phyloP scores from a whole-genome alignment of 805 yeast species.

The Ogataea pilisensis region DNA sequence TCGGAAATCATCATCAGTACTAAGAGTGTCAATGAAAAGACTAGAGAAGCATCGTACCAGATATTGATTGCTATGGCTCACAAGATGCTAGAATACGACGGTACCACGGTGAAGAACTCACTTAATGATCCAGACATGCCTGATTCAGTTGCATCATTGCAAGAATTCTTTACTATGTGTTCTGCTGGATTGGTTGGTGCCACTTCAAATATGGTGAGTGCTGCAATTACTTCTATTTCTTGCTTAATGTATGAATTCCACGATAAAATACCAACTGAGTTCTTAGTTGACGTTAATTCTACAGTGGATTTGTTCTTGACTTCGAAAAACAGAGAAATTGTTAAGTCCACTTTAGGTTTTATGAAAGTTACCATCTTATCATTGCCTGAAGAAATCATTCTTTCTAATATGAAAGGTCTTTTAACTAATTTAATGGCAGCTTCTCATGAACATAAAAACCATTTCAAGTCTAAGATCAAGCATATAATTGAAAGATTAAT shows the following conservation, averaged over 20 bases:
- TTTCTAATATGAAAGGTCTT: conserved; percentile 59
- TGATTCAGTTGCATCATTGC: conserved; percentile 62
- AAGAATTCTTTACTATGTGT: conserved; percentile 87
- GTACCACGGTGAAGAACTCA: conserved; percentile 63
- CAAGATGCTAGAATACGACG: conserved; percentile 53
- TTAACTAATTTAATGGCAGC: conserved; percentile 76
- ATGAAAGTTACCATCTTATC: conserved; percentile 84
- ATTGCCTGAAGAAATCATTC: conserved; percentile 73
- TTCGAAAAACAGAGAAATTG: conserved; percentile 88
- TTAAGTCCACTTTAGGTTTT: conserved; percentile 90
- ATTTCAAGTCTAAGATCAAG: conserved; percentile 87
- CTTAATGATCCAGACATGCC: conserved; percentile 58
- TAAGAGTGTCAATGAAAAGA: conserved; percentile 88
- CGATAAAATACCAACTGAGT: conserved; percentile 52
- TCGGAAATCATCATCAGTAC: conserved; percentile 90
- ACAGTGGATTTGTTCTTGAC: conserved; percentile 89
- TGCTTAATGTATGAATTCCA: conserved; percentile 85
- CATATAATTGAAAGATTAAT: conserved; percentile 89
- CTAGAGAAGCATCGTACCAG: conserved; percentile 76
- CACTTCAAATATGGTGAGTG: conserved; percentile 93
- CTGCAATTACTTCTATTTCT: conserved; percentile 87
- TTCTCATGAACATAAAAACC: conserved; percentile 96
- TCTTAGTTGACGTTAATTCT: conserved; percentile 70
- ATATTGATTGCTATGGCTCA: conserved; percentile 77
- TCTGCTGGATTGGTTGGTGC: conserved; percentile 95